phyloP scores from a whole-genome alignment of 345 rosid genomes.

The Syzygium aqueum region DNA sequence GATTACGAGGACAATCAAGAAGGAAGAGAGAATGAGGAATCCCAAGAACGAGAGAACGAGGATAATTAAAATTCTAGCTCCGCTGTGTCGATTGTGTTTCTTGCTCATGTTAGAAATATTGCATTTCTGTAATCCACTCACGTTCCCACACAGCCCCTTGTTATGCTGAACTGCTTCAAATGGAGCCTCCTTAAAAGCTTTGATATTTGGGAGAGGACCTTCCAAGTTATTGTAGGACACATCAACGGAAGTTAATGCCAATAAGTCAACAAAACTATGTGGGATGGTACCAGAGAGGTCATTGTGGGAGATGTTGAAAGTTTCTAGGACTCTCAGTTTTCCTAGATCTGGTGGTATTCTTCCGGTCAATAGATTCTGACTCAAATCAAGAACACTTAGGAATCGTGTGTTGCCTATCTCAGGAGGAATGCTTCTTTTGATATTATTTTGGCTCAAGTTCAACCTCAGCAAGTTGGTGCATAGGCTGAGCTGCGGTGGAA shows the following conservation, averaged over 20 bases:
- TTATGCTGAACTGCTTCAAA: neutral
- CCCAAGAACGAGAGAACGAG: neutral
- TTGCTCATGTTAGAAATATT: neutral
- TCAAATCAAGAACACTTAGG: neutral
- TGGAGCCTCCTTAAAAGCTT: neutral
- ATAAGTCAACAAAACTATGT: neutral
- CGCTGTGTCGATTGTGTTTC: accelerated
- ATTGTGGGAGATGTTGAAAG: neutral
- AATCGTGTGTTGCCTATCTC: accelerated
- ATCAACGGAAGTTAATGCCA: neutral
- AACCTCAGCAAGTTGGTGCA: too few relatives aligned
- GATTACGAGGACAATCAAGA: accelerated
- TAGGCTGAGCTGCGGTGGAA: too few relatives aligned
- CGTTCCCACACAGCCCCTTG: neutral
- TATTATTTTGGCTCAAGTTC: too few relatives aligned
- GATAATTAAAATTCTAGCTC: neutral
- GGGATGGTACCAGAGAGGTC: accelerated
- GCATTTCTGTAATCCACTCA: neutral
- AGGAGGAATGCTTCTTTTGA: neutral
- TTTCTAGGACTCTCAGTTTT: too few relatives aligned
- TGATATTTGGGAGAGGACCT: neutral
- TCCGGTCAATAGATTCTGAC: neutral
- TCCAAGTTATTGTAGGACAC: accelerated
- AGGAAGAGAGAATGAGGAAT: neutral
- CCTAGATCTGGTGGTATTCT: neutral